Evolutionary conservation across 2,329 filamentous ascomycete species (phyloP).

Genomic region (Moelleriella libera): DNA sequence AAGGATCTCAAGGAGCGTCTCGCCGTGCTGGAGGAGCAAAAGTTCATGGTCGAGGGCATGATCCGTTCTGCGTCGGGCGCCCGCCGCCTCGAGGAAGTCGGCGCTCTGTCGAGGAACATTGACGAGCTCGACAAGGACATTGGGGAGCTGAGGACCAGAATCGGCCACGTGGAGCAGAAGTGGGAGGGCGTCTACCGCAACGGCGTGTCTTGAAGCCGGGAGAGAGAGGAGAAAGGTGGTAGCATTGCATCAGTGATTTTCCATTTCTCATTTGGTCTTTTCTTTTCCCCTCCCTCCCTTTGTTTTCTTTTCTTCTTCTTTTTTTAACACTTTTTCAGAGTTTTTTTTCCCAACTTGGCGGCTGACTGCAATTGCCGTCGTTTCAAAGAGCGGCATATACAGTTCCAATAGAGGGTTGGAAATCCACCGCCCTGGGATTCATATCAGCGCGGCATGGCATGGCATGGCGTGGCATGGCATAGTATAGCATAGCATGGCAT

Average conservation of each 20-base stretch:
- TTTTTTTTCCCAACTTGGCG: too few relatives aligned
- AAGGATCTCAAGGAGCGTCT: slow-evolving; percentile 66
- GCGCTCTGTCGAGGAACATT: slow-evolving; percentile 62
- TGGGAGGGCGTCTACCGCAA: slow-evolving; percentile 38
- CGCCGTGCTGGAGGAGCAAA: slow-evolving; percentile 81
- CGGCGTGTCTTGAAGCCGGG: slow-evolving; percentile 1
- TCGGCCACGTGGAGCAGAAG: slow-evolving; percentile 49
- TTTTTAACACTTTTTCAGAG: too few relatives aligned
- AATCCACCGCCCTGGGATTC: too few relatives aligned
- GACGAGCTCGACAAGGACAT: slow-evolving; percentile 77
- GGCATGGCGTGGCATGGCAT: not conserved
- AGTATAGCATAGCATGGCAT: slow-evolving; percentile 12
- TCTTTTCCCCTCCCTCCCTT: not conserved
- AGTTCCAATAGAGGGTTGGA: too few relatives aligned
- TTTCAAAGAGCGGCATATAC: too few relatives aligned
- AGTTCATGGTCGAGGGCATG: slow-evolving; percentile 80
- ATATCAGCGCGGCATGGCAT: not conserved
- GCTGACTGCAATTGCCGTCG: too few relatives aligned
- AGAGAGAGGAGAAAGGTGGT: not conserved
- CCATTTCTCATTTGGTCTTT: not conserved
- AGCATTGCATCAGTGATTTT: not conserved
- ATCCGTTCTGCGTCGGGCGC: slow-evolving; percentile 61
- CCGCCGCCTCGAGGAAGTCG: slow-evolving; percentile 75
- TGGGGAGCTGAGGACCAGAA: slow-evolving; percentile 46
- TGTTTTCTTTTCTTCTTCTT: not conserved